These are phyloP conservation scores for Cercospora berteroae DNA, from an alignment of 2,329 filamentous ascomycete species.

Conservation along the genomic window DNA sequence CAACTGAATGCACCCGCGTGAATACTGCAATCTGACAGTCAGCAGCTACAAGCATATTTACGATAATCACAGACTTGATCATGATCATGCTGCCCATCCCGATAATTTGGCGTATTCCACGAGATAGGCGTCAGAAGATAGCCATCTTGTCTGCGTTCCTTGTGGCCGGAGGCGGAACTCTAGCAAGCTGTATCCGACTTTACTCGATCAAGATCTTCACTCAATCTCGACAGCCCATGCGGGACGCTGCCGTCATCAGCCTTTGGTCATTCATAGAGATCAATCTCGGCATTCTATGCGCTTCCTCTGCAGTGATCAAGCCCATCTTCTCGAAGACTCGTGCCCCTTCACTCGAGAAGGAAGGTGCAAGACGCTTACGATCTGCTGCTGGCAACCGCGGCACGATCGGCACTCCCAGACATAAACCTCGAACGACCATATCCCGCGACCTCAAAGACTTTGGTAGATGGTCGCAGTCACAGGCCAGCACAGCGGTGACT, in stretches of 20 bases:
- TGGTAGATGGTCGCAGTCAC: conserved; percentile 11
- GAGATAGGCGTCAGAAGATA: conserved; percentile 35
- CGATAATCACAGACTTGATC: conserved; percentile 41
- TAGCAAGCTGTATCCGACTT: conserved; percentile 34
- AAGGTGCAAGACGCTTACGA: background rate
- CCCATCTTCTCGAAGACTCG: conserved; percentile 23
- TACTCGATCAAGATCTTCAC: conserved; percentile 35
- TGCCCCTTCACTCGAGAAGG: conserved; percentile 15
- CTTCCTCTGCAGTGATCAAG: conserved; percentile 30
- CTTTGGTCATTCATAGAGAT: conserved; percentile 38
- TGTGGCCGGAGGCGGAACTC: conserved; percentile 30
- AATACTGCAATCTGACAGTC: background rate
- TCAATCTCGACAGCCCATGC: conserved; percentile 29
- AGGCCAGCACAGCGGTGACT: conserved; percentile 4
- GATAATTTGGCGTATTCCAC: conserved; percentile 40
- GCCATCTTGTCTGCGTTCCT: conserved; percentile 35
- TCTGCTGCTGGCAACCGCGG: conserved; percentile 6
- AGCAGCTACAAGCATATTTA: conserved; percentile 36
- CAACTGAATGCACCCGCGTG: background rate
- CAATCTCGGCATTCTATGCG: conserved; percentile 36
- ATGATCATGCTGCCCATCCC: conserved; percentile 42
- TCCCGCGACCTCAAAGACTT: conserved; percentile 15
- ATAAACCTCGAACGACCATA: conserved; percentile 7
- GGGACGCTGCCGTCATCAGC: conserved; percentile 33
- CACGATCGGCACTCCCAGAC: conserved; percentile 5